Evolutionary conservation across 2,329 filamentous ascomycete species (phyloP).

Genomic region (Paecilomyces variotii): DNA sequence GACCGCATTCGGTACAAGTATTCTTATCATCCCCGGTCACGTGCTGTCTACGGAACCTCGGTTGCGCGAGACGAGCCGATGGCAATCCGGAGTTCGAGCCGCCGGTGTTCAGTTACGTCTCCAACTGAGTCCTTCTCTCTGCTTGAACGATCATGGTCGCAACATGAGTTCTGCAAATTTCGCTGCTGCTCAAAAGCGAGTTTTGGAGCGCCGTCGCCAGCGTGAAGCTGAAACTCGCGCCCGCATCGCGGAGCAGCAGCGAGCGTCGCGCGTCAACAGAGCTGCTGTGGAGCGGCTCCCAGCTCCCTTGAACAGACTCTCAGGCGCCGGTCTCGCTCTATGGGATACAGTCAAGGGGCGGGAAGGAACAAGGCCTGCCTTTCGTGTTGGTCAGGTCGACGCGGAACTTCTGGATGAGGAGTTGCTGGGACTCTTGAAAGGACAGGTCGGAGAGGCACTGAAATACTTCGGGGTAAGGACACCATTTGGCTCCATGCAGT

Average conservation of each 20-base stretch:
- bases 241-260: slow-evolving; percentile 37
- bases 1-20: neutral
- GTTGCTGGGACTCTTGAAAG: slow-evolving; percentile 73
- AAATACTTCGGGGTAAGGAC: slow-evolving; percentile 68
- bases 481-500: slow-evolving; percentile 8
- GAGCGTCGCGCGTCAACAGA: slow-evolving; percentile 44
- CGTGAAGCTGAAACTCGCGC: slow-evolving; percentile 61
- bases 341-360: slow-evolving; percentile 68
- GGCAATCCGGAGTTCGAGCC: neutral
- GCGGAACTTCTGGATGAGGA: slow-evolving; percentile 93
- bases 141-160: slow-evolving; percentile 21
- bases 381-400: slow-evolving; percentile 92
- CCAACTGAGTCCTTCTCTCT: neutral
- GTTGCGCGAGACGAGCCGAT: neutral
- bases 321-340: slow-evolving; percentile 34
- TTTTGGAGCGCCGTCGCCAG: slow-evolving; percentile 69
- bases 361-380: slow-evolving; percentile 74
- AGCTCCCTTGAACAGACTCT: slow-evolving; percentile 53
- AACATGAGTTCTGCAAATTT: slow-evolving; percentile 61
- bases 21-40: neutral
- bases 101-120: neutral
- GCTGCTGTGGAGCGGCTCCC: slow-evolving; percentile 52
- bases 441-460: slow-evolving; percentile 77
- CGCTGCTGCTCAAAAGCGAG: slow-evolving; percentile 79
- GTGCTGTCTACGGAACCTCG: neutral